Percentiles rank a stretch among this genome's conserved stretches.
Conservation (phyloP, 768 basidiomycete species). For the Russula vinacea region DNA sequence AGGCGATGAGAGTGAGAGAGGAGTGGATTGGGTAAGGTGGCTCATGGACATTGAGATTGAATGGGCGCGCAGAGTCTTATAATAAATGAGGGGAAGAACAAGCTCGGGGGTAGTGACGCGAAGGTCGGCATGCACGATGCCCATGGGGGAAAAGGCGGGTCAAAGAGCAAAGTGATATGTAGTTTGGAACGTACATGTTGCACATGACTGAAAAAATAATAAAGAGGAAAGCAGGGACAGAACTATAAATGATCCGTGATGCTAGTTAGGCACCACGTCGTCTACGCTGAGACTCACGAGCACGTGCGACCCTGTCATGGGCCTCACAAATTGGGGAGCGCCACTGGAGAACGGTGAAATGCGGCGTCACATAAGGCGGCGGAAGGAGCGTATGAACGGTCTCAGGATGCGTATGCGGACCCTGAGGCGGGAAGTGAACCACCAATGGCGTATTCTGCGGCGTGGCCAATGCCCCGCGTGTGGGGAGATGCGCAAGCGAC, state of each 20-base stretch:
- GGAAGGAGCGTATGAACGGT: slow-evolving; percentile 68
- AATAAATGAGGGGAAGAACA: neutral
- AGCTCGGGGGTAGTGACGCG: neutral
- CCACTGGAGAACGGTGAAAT: slow-evolving; percentile 63
- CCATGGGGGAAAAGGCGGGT: neutral
- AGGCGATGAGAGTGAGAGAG: neutral
- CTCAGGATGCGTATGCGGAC: slow-evolving; percentile 53
- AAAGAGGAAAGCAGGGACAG: neutral
- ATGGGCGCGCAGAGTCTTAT: neutral
- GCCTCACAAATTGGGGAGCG: slow-evolving; percentile 67
- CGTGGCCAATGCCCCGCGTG: slow-evolving; percentile 34
- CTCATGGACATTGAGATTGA: neutral
- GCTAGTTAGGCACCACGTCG: slow-evolving; percentile 10
- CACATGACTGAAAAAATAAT: neutral
- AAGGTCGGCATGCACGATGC: neutral
- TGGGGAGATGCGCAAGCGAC: slow-evolving; percentile 43
- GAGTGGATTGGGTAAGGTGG: neutral
- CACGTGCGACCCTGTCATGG: slow-evolving; percentile 61
- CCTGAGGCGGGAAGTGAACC: slow-evolving; percentile 62
- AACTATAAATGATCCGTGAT: neutral
- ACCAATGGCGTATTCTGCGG: slow-evolving; percentile 45
- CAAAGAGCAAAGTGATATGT: slow-evolving; percentile 1
- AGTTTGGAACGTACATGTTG: slow-evolving; percentile 13
- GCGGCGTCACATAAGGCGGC: slow-evolving; percentile 65
- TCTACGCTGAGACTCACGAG: slow-evolving; percentile 31